Conservation (phyloP, 371 early-diverging fungal genomes). For the Zopfochytrium polystomum region DNA sequence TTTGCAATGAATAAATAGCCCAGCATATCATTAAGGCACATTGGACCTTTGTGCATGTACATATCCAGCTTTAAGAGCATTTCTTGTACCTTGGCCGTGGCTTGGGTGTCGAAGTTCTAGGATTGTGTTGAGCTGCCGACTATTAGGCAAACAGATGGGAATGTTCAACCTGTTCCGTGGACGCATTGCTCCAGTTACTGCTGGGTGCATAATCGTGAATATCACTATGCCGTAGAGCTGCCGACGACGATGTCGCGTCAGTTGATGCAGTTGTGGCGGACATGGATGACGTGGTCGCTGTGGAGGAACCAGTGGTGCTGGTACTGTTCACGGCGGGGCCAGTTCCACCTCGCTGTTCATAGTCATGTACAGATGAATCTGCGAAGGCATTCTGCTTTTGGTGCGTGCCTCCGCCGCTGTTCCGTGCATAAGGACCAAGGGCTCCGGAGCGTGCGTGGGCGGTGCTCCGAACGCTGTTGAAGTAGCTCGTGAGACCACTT, state of each 20-base stretch:
- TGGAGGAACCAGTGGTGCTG: not conserved
- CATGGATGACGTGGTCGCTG: not conserved
- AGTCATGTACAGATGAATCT: too few relatives aligned
- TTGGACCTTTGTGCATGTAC: constrained; percentile 29
- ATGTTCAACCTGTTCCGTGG: not conserved
- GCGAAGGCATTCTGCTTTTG: too few relatives aligned
- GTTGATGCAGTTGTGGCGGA: not conserved
- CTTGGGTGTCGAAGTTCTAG: constrained; percentile 39
- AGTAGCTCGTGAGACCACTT: too few relatives aligned
- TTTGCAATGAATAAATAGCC: constrained; percentile 4
- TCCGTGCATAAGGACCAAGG: too few relatives aligned
- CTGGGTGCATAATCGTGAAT: constrained; percentile 35
- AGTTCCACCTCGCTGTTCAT: too few relatives aligned
- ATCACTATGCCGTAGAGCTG: not conserved
- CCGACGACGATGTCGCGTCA: too few relatives aligned
- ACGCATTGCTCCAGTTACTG: constrained; percentile 20
- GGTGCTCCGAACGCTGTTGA: too few relatives aligned
- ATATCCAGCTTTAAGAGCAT: constrained; percentile 39
- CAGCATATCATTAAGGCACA: not conserved
- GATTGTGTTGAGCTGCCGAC: not conserved
- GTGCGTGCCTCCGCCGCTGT: too few relatives aligned
- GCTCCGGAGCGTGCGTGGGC: too few relatives aligned
- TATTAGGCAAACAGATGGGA: not conserved
- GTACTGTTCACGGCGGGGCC: too few relatives aligned
- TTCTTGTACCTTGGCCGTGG: constrained; percentile 32